Percentiles rank a stretch among this genome's conserved stretches.
These are phyloP conservation scores for Cyberlindnera lachancei DNA, from an alignment of 805 yeast genomes.

Conservation along the genomic window DNA sequence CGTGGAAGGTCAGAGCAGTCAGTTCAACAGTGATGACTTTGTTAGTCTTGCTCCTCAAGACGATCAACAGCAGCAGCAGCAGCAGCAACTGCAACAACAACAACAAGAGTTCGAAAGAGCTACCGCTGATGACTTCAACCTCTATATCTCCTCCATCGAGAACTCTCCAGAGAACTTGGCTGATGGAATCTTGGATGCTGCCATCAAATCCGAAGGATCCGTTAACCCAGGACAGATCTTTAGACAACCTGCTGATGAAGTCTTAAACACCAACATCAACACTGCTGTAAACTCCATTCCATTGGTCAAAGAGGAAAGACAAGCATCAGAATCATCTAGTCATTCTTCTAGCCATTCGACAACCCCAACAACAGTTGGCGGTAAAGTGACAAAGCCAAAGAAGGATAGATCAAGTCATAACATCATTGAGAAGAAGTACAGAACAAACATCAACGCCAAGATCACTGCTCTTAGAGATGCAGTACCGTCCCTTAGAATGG, in stretches of 20 bases:
- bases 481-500: conserved; percentile 69
- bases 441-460: conserved; percentile 70
- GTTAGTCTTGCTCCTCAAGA: background rate
- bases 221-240: conserved; percentile 1
- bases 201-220: conserved; percentile 1
- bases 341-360: no score
- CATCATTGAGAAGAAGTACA: conserved; percentile 72
- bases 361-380: no score
- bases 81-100: background rate
- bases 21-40: conserved; percentile 4
- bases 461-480: conserved; percentile 64
- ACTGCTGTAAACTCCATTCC: no score
- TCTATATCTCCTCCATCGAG: conserved; percentile 2
- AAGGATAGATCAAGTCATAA: conserved; percentile 62
- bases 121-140: background rate
- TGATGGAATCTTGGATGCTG: background rate
- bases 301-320: no score
- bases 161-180: conserved; percentile 2
- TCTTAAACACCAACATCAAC: no score
- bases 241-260: no score
- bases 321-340: no score
- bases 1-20: background rate
- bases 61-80: background rate
- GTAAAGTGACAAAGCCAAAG: conserved; percentile 36
- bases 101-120: background rate